Evolutionary conservation across 169 alveolate species (phyloP), one percentile per base, ranked within the genome.

Genomic region (Eimeria necatrix): DNA sequence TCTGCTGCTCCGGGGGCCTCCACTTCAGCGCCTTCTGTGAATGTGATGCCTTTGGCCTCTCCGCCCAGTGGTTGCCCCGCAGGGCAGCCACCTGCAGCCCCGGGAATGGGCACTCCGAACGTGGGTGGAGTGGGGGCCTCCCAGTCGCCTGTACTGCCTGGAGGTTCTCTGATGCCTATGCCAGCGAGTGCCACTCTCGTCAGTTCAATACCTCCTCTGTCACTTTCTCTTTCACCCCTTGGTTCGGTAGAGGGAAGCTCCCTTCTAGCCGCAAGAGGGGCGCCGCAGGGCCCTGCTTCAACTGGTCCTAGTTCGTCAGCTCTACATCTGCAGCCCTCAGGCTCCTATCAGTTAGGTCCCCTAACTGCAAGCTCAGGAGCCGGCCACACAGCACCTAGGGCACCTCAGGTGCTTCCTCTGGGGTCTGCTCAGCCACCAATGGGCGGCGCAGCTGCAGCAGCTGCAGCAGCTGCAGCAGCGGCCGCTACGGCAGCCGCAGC

Each of bases 1-100:
- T 18, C 20, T 56, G 68, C 68, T 56, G 68, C 68, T 56, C 68
- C 83, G 10, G 83, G 56, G 52, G 52, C 83, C 83, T n/a, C 83
- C 52, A 5, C 48, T 12, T 8, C 52, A 1, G 48, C 46, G 5
- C 16, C 51, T 0, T 20, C 20, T 41, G 24, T 73, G 46, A 16
- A 7, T 8, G 18, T 24, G 51, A 26, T 41, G 46, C 46, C 83
- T 8, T 73, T 2, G 8, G 83, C 51, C 56, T 24, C 83, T 24
- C 83, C 83, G 8, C 51, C 10, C 46, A 14, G 22, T 56, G 68
- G 68, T 56, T 10, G 22, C 20, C 68, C 68, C 68, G 68, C 68
- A 56, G 68, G 68, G 52, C 83, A 22, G 83, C 83, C 7, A 1
- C 83, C 46, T 26, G 24, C 14, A 26, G 83, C 68, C 68, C 68